These are phyloP conservation scores for Fusarium annulatum DNA, from an alignment of 2,329 filamentous ascomycete genomes.

Conservation along the genomic window DNA sequence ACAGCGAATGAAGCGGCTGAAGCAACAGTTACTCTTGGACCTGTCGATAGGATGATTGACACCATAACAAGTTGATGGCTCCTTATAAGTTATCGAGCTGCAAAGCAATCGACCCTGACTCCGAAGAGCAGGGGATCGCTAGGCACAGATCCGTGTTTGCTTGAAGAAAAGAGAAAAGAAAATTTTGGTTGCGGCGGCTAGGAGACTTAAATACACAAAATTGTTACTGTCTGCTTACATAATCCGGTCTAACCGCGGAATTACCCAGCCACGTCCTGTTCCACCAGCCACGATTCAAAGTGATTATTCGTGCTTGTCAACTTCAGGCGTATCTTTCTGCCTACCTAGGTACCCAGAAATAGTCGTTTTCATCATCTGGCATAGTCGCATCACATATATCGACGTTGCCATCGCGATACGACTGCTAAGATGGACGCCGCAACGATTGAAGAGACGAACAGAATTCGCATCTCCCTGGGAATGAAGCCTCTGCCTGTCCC, in stretches of 20 bases:
- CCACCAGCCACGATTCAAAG: neutral
- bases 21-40: constrained; percentile 81
- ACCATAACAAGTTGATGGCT: constrained; percentile 80
- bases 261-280: neutral
- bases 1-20: constrained; percentile 74
- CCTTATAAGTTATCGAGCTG: constrained; percentile 86
- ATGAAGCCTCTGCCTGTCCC: constrained; percentile 90
- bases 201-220: constrained; percentile 23
- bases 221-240: constrained; percentile 3
- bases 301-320: constrained; percentile 39
- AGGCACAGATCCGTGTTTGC: constrained; percentile 83
- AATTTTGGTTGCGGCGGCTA: constrained; percentile 45
- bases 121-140: constrained; percentile 72
- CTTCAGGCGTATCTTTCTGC: constrained; percentile 12
- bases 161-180: constrained; percentile 51
- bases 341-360: neutral
- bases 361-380: constrained; percentile 1
- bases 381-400: constrained; percentile 1
- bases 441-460: constrained; percentile 93
- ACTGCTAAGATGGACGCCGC: constrained; percentile 68
- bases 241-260: constrained; percentile 13
- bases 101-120: constrained; percentile 79
- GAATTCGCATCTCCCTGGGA: constrained; percentile 87
- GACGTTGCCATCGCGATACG: constrained; percentile 3
- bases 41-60: constrained; percentile 95